Percentiles rank a stretch among this genome's conserved stretches.
phyloP scores from a whole-genome alignment of 441 rosid genomes.

The Erodium moschatum region DNA sequence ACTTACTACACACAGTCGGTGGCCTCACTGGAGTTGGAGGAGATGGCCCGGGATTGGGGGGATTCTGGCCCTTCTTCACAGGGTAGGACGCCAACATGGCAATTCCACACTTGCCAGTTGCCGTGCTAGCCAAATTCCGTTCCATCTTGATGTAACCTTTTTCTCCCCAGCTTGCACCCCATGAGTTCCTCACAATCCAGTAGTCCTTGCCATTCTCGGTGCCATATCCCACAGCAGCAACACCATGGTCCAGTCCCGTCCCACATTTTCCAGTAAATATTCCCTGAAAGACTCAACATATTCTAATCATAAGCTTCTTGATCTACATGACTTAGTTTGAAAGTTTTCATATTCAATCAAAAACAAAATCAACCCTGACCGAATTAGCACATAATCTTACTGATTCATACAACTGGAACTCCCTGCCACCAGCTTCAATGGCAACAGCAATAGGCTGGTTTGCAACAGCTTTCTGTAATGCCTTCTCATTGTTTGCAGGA shows the following conservation, averaged over 20 bases:
- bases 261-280: slow-evolving; percentile 56
- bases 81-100: slow-evolving; percentile 64
- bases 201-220: slow-evolving; percentile 43
- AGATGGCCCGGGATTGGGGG: slow-evolving; percentile 48
- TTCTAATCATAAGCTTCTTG: neutral
- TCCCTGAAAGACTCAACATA: slow-evolving; percentile 29
- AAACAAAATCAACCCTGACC: neutral
- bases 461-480: slow-evolving; percentile 52
- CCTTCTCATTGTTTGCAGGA: slow-evolving; percentile 33
- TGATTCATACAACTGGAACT: slow-evolving; percentile 50
- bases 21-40: slow-evolving; percentile 55
- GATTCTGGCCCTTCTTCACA: slow-evolving; percentile 41
- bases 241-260: slow-evolving; percentile 48
- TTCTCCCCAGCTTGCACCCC: slow-evolving; percentile 62
- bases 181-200: slow-evolving; percentile 63
- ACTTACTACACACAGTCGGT: slow-evolving; percentile 35
- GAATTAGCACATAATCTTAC: slow-evolving; percentile 21
- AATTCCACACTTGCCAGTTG: slow-evolving; percentile 54
- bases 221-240: slow-evolving; percentile 55
- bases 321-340: neutral
- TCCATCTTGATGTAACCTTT: slow-evolving; percentile 50
- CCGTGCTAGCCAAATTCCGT: slow-evolving; percentile 31
- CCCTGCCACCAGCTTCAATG: slow-evolving; percentile 56
- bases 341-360: neutral
- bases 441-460: slow-evolving; percentile 69